These are phyloP conservation scores for Hypoxylon sp. DNA, from an alignment of 2,329 filamentous ascomycete genomes.

Conservation along the genomic window DNA sequence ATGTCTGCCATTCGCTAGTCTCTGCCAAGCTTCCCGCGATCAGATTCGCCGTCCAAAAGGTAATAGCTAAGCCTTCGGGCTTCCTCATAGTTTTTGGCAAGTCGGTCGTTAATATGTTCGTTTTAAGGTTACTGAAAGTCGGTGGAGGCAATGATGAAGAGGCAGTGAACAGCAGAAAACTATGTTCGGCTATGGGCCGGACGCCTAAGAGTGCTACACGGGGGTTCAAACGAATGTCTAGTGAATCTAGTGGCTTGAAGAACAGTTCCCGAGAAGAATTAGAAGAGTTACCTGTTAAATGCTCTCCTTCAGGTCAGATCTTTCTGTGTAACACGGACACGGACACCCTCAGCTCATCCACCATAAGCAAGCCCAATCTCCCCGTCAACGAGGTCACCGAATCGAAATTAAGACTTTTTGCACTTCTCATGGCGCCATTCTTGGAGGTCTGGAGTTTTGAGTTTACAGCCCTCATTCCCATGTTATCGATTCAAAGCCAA, in stretches of 20 bases:
- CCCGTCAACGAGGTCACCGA: background rate
- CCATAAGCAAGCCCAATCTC: background rate
- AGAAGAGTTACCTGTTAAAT: background rate
- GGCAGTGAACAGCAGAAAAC: background rate
- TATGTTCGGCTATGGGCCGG: background rate
- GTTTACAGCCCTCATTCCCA: background rate
- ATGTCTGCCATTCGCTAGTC: conserved; percentile 23
- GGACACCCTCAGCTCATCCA: background rate
- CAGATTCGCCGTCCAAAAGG: background rate
- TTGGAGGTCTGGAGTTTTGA: background rate
- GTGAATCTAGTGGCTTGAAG: too few relatives aligned
- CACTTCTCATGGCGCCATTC: background rate
- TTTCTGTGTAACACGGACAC: background rate
- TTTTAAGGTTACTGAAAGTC: background rate
- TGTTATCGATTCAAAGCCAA: background rate
- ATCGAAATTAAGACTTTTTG: background rate
- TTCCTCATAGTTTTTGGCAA: conserved; percentile 11
- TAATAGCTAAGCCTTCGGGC: background rate
- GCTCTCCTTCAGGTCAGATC: background rate
- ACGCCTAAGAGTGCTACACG: background rate
- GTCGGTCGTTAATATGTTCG: background rate
- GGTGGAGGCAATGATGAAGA: background rate
- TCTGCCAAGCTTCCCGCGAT: background rate
- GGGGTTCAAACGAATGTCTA: conserved; percentile 2
- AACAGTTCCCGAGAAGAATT: background rate